A percentile compares a stretch with the other conserved stretches of the same genome.
Conservation (phyloP, 1,284 basidiomycete genomes). For the Cystobasidium slooffiae region DNA sequence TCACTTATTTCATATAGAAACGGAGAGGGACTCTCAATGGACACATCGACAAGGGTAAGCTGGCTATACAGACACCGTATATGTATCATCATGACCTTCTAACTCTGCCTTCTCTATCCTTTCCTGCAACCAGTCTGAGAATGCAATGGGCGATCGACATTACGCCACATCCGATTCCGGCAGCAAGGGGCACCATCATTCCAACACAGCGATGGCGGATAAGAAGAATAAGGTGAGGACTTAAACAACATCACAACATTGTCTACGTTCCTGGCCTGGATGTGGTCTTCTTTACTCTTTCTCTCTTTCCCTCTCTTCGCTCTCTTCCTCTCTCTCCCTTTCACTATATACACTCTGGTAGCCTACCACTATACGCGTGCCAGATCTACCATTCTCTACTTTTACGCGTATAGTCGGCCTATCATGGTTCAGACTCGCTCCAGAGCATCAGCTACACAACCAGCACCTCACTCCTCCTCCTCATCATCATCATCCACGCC, state of each 20-base stretch:
- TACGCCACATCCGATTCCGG: too few relatives aligned
- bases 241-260: background rate
- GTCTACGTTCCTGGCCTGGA: conserved; percentile 11
- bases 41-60: too few relatives aligned
- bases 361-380: background rate
- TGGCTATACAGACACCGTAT: background rate
- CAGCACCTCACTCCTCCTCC: background rate
- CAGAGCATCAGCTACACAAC: background rate
- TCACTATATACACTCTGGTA: too few relatives aligned
- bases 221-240: too few relatives aligned
- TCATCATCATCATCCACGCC: too few relatives aligned
- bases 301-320: background rate
- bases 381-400: background rate
- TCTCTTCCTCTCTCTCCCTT: too few relatives aligned
- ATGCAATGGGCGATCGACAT: too few relatives aligned
- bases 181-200: background rate
- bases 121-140: background rate
- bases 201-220: background rate
- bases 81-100: background rate
- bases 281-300: background rate
- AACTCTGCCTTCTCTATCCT: background rate
- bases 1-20: background rate
- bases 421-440: conserved; percentile 11
- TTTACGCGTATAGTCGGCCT: background rate
- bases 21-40: too few relatives aligned